These are phyloP conservation scores for Claviceps spartinae DNA, from an alignment of 2,329 filamentous ascomycete species.

Conservation along the genomic window DNA sequence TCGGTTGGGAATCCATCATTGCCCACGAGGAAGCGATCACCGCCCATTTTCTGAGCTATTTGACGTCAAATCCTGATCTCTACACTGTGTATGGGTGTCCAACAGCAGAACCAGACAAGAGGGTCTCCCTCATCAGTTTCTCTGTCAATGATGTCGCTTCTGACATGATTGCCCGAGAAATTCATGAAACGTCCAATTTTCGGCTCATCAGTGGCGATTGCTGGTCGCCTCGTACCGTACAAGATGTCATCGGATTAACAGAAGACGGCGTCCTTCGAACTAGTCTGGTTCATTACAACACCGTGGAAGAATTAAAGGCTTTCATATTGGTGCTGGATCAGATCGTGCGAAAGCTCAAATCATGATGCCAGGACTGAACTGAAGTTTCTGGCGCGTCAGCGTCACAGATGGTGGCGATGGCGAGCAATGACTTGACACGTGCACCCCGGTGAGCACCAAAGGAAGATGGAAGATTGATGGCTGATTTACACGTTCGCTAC, in stretches of 20 bases:
- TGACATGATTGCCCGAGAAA: slow-evolving; percentile 44
- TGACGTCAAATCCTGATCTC: slow-evolving; percentile 38
- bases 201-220: slow-evolving; percentile 56
- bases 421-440: too few species aligned
- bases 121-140: slow-evolving; percentile 58
- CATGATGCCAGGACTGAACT: background rate
- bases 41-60: slow-evolving; percentile 42
- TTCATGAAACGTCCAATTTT: slow-evolving; percentile 44
- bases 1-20: slow-evolving; percentile 37
- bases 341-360: background rate
- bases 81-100: slow-evolving; percentile 12
- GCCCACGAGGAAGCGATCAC: slow-evolving; percentile 49
- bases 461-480: too few species aligned
- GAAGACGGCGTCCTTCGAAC: slow-evolving; percentile 51
- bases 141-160: slow-evolving; percentile 42
- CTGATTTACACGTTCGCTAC: too few species aligned
- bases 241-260: slow-evolving; percentile 43
- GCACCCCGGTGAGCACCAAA: too few species aligned
- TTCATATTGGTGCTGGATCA: background rate
- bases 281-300: slow-evolving; percentile 63
- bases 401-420: too few species aligned
- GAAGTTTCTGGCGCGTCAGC: background rate
- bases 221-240: slow-evolving; percentile 50
- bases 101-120: slow-evolving; percentile 13
- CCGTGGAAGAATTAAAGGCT: slow-evolving; percentile 13